Evolutionary conservation across 2,329 filamentous ascomycete species (phyloP).

Genomic region (Fusarium duplospermum): DNA sequence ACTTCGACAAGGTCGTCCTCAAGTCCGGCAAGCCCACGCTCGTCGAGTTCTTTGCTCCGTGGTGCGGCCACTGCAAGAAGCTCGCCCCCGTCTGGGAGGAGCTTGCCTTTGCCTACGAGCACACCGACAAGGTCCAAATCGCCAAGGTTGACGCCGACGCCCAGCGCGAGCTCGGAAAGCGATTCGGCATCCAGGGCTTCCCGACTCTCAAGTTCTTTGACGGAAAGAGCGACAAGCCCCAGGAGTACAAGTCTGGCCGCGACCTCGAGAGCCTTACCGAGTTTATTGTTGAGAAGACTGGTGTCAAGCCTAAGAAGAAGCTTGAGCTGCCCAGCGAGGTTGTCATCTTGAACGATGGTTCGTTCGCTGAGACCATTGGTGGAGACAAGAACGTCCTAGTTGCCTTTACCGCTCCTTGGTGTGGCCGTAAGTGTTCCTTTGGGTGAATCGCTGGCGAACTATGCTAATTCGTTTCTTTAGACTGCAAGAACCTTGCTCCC

Average conservation of each 20-base stretch:
- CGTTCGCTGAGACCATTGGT: conserved; percentile 83
- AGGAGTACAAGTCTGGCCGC: conserved; percentile 87
- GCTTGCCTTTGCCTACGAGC: conserved; percentile 79
- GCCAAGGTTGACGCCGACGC: conserved; percentile 97
- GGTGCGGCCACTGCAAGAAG: conserved; percentile 99
- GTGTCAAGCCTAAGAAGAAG: conserved; percentile 82
- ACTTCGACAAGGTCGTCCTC: conserved; percentile 92
- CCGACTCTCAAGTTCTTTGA: conserved; percentile 98
- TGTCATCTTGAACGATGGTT: conserved; percentile 80
- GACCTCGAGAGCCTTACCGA: conserved; percentile 86
- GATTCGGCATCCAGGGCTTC: conserved; percentile 92
- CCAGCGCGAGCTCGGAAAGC: conserved; percentile 84
- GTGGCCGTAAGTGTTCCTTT: conserved; percentile 80
- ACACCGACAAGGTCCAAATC: conserved; percentile 81
- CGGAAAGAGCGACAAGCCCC: conserved; percentile 87
- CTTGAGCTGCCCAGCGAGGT: conserved; percentile 79
- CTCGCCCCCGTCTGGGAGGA: conserved; percentile 96
- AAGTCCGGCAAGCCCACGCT: conserved; percentile 94
- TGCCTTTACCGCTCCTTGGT: conserved; percentile 98
- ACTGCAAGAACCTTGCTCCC: conserved; percentile 96
- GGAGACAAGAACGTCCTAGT: conserved; percentile 90
- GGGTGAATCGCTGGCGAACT: neutral
- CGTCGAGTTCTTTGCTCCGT: conserved; percentile 98
- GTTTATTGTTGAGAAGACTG: conserved; percentile 90
- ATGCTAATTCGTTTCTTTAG: conserved; percentile 59